Percentiles rank a stretch among this genome's conserved stretches.
These are phyloP conservation scores for Diaporthe vaccinii DNA, from an alignment of 2,329 filamentous ascomycete genomes.

Conservation along the genomic window DNA sequence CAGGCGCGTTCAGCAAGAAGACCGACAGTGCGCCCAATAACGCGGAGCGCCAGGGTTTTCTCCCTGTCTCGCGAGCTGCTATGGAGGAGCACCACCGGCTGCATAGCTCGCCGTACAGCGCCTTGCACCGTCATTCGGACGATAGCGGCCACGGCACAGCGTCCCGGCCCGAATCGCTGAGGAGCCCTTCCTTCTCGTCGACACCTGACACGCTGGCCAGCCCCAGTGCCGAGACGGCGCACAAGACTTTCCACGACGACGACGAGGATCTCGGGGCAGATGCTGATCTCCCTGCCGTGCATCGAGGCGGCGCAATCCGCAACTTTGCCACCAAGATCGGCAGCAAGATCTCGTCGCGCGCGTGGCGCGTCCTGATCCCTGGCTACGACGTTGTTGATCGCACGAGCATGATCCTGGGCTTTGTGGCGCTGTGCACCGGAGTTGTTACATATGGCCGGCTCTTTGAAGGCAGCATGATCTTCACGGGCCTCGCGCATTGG, in stretches of 20 bases:
- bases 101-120: slow-evolving; percentile 52
- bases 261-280: slow-evolving; percentile 59
- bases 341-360: slow-evolving; percentile 66
- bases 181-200: slow-evolving; percentile 75
- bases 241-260: slow-evolving; percentile 64
- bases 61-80: slow-evolving; percentile 71
- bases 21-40: slow-evolving; percentile 39
- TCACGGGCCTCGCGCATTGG: slow-evolving; percentile 91
- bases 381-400: slow-evolving; percentile 80
- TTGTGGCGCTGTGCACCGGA: slow-evolving; percentile 79
- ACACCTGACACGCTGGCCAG: slow-evolving; percentile 62
- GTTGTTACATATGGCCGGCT: slow-evolving; percentile 84
- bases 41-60: slow-evolving; percentile 70
- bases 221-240: slow-evolving; percentile 51
- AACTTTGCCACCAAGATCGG: slow-evolving; percentile 69
- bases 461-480: slow-evolving; percentile 79
- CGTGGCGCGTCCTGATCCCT: slow-evolving; percentile 70
- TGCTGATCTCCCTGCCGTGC: slow-evolving; percentile 50
- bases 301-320: slow-evolving; percentile 63
- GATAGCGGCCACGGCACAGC: slow-evolving; percentile 84
- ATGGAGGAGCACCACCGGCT: slow-evolving; percentile 65
- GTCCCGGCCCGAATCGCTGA: slow-evolving; percentile 74
- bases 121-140: slow-evolving; percentile 71
- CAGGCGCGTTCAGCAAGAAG: slow-evolving; percentile 56
- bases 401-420: slow-evolving; percentile 82